Conservation (phyloP, 768 basidiomycete genomes). For the Dictyophora rubrovolvata region DNA sequence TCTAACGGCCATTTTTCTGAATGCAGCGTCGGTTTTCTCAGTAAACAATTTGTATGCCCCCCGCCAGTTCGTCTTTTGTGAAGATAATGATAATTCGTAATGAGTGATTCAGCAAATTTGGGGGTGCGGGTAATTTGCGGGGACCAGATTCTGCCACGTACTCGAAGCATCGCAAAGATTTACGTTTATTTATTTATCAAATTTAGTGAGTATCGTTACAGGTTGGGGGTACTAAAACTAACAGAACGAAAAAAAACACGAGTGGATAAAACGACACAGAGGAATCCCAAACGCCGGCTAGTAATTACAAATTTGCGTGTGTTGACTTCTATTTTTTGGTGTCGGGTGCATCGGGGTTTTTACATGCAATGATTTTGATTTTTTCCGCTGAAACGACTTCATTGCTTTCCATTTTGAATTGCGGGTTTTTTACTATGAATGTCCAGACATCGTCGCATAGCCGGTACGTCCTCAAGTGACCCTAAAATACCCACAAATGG, state of each 20-base stretch:
- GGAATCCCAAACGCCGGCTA: neutral
- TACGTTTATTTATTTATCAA: no score
- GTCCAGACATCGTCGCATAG: constrained; percentile 98
- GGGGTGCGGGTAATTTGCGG: no score
- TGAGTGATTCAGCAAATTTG: constrained; percentile 18
- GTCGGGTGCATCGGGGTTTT: constrained; percentile 84
- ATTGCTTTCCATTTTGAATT: constrained; percentile 93
- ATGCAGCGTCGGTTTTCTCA: constrained; percentile 3
- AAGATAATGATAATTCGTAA: constrained; percentile 16
- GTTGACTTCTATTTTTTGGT: constrained; percentile 53
- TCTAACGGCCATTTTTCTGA: constrained; percentile 12
- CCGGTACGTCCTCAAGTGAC: constrained; percentile 85
- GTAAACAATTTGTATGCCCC: no score
- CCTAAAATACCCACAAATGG: constrained; percentile 33
- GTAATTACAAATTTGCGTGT: neutral
- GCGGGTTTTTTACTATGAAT: constrained; percentile 87
- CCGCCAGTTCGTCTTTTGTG: constrained; percentile 10
- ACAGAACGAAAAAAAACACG: no score
- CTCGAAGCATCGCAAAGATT: no score
- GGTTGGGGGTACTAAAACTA: no score
- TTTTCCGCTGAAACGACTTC: constrained; percentile 62
- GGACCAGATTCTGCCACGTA: neutral
- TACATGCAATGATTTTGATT: constrained; percentile 98
- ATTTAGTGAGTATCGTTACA: no score
- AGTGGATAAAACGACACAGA: neutral